Percentiles rank a stretch among this genome's conserved stretches.
Evolutionary conservation across 768 basidiomycete species (phyloP).

Genomic region (Xerocomus potaroensis): DNA sequence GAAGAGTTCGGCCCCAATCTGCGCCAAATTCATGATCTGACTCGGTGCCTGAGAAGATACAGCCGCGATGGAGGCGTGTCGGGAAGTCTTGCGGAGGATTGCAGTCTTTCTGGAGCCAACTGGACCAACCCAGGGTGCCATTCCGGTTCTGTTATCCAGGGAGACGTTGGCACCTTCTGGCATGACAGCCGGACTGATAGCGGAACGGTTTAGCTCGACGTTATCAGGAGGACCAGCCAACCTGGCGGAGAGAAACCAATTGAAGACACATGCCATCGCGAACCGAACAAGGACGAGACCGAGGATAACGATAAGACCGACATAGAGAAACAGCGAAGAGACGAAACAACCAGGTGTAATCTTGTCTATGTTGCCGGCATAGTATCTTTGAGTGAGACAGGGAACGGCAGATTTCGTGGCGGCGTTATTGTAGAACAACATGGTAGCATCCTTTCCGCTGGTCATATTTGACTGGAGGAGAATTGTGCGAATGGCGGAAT

Average conservation of each 20-base stretch:
- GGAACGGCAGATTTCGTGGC: constrained; percentile 64
- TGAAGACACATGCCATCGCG: constrained; percentile 94
- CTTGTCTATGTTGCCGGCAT: constrained; percentile 95
- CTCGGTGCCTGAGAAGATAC: constrained; percentile 40
- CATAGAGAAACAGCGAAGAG: constrained; percentile 82
- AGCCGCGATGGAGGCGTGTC: constrained; percentile 47
- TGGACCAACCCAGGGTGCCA: constrained; percentile 87
- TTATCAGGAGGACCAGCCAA: constrained; percentile 75
- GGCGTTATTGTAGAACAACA: constrained; percentile 71
- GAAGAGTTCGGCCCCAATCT: constrained; percentile 94
- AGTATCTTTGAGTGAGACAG: constrained; percentile 83
- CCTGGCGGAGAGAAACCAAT: constrained; percentile 87
- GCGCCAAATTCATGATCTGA: constrained; percentile 68
- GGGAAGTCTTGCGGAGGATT: constrained; percentile 36
- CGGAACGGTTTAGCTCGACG: constrained; percentile 71
- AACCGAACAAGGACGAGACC: constrained; percentile 89
- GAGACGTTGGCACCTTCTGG: constrained; percentile 94
- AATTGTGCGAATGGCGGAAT: constrained; percentile 75
- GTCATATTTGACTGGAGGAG: constrained; percentile 43
- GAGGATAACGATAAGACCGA: constrained; percentile 87
- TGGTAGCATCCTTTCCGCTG: constrained; percentile 86
- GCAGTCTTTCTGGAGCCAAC: constrained; percentile 47
- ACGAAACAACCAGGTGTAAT: constrained; percentile 95
- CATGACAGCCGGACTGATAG: constrained; percentile 92
- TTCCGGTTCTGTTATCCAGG: constrained; percentile 86